phyloP scores from a whole-genome alignment of 306 rosid genomes.

The Cucurbita ficifolia region DNA sequence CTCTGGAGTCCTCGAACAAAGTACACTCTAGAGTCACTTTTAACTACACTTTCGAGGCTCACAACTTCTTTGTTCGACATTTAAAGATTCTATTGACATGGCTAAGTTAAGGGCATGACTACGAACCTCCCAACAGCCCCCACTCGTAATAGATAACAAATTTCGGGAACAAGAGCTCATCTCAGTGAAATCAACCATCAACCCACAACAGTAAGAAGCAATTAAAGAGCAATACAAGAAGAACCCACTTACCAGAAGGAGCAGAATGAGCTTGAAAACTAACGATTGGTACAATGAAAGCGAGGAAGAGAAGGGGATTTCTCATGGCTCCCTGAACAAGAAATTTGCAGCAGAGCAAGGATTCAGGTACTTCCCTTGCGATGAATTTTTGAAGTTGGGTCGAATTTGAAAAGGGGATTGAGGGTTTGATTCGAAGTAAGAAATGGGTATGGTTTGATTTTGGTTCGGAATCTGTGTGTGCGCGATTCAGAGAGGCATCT shows the following conservation, averaged over 20 bases:
- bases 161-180: not conserved
- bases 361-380: not conserved
- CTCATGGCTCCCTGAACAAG: slow-evolving; percentile 28
- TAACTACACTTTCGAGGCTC: no score
- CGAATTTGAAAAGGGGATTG: not conserved
- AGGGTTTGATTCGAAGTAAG: not conserved
- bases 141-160: not conserved
- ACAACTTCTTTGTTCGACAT: no score
- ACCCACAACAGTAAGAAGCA: slow-evolving; percentile 2
- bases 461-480: not conserved
- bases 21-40: no score
- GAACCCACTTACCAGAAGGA: slow-evolving; percentile 53
- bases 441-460: not conserved
- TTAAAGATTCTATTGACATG: no score
- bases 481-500: not conserved
- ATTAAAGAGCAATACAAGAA: not conserved
- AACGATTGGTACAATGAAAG: slow-evolving; percentile 18
- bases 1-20: no score
- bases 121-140: no score
- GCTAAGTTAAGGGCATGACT: no score
- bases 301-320: slow-evolving; percentile 21
- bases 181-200: not conserved
- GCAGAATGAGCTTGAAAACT: slow-evolving; percentile 55
- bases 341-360: not conserved
- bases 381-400: not conserved